Conservation (phyloP, 306 rosid genomes). For the Quercus ilex region DNA sequence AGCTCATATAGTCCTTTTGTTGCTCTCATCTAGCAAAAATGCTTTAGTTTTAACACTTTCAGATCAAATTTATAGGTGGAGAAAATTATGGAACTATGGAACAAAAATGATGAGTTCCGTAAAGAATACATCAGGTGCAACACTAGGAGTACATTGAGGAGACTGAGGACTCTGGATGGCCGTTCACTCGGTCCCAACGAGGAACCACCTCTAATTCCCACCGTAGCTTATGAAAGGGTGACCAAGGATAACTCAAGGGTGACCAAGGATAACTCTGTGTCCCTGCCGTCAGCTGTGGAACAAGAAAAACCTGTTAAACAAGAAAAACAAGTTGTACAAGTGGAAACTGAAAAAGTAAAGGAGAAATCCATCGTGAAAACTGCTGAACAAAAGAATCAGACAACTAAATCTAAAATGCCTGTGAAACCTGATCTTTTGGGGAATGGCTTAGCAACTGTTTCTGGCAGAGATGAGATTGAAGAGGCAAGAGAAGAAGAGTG, state of each 20-base stretch:
- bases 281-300: constrained; percentile 34
- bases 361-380: constrained; percentile 32
- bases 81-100: constrained; percentile 61
- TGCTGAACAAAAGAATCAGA: constrained; percentile 33
- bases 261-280: constrained; percentile 29
- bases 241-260: constrained; percentile 39
- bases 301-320: constrained; percentile 35
- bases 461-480: constrained; percentile 45
- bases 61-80: constrained; percentile 49
- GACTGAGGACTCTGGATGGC: constrained; percentile 78
- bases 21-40: background rate
- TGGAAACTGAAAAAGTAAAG: constrained; percentile 34
- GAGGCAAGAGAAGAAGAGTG: constrained; percentile 36
- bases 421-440: constrained; percentile 30
- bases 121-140: constrained; percentile 64
- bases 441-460: constrained; percentile 25
- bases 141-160: constrained; percentile 75
- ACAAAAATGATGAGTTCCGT: constrained; percentile 61
- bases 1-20: constrained; percentile 18
- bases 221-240: constrained; percentile 28
- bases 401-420: constrained; percentile 38
- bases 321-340: constrained; percentile 28
- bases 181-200: constrained; percentile 80
- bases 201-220: constrained; percentile 63
- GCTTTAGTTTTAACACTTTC: constrained; percentile 24